Evolutionary conservation across 805 yeast species (phyloP).

Genomic region (Ogataea minuta): DNA sequence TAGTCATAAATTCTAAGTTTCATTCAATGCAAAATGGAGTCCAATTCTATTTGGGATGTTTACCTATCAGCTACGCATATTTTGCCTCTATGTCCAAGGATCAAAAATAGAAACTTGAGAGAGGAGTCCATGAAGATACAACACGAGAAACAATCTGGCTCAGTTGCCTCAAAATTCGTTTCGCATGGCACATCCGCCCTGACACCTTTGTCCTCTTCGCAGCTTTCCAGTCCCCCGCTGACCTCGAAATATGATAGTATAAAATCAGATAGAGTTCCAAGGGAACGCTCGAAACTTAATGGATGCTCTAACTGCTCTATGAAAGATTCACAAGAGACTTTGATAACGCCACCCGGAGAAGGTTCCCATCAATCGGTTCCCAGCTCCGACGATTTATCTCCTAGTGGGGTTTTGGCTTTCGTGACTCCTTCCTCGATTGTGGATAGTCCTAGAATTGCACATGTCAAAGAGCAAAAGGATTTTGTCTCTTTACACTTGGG

Average conservation of each 20-base stretch:
- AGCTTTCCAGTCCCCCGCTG: slow-evolving; percentile 17
- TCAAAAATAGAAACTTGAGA: slow-evolving; percentile 32
- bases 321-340: slow-evolving; percentile 3
- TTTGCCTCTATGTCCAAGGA: slow-evolving; percentile 34
- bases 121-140: slow-evolving; percentile 27
- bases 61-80: slow-evolving; percentile 34
- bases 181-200: slow-evolving; percentile 9
- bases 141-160: background rate
- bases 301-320: too few relatives aligned
- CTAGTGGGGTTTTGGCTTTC: slow-evolving; percentile 1
- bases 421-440: slow-evolving; percentile 27
- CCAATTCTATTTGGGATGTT: slow-evolving; percentile 37
- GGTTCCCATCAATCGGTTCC: slow-evolving; percentile 4
- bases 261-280: background rate
- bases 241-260: slow-evolving; percentile 1
- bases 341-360: slow-evolving; percentile 28
- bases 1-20: background rate
- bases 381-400: background rate
- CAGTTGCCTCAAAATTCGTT: background rate
- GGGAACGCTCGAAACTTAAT: background rate
- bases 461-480: slow-evolving; percentile 6
- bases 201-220: slow-evolving; percentile 22
- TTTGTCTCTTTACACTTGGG: slow-evolving; percentile 17
- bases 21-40: slow-evolving; percentile 21
- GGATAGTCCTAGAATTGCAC: slow-evolving; percentile 21